Evolutionary conservation across 192 early-diverging fungal species (phyloP).

Genomic region (Coemansia sp.): DNA sequence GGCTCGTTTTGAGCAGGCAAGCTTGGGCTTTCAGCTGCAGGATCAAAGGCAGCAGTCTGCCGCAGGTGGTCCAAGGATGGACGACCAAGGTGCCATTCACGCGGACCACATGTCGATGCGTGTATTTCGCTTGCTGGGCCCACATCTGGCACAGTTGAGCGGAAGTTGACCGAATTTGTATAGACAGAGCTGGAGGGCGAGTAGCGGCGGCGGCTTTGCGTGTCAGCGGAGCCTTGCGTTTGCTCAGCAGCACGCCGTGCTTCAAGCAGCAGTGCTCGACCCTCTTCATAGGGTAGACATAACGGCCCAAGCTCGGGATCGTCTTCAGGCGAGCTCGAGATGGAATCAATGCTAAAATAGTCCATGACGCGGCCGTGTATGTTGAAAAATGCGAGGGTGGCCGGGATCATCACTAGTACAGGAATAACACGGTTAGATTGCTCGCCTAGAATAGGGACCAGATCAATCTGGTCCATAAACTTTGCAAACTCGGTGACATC

Average conservation of each 20-base stretch:
- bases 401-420: constrained; percentile 77
- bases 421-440: constrained; percentile 87
- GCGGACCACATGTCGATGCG: constrained; percentile 19
- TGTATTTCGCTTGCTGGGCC: constrained; percentile 10
- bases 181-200: constrained; percentile 25
- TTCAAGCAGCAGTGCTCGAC: constrained; percentile 43
- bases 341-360: constrained; percentile 51
- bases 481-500: constrained; percentile 57
- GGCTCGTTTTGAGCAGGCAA: constrained; percentile 5
- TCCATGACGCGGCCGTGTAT: constrained; percentile 78
- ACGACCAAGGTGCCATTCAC: constrained; percentile 48
- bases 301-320: constrained; percentile 42
- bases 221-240: constrained; percentile 25
- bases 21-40: constrained; percentile 4
- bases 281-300: constrained; percentile 48
- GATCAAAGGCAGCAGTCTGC: constrained; percentile 17
- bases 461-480: constrained; percentile 78
- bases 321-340: constrained; percentile 12
- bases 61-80: constrained; percentile 30
- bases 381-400: constrained; percentile 72
- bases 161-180: constrained; percentile 19
- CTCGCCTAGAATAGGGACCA: constrained; percentile 88
- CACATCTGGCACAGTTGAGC: constrained; percentile 9
- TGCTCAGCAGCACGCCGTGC: constrained; percentile 47
- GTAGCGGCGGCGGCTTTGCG: constrained; percentile 14